A percentile compares a stretch with the other conserved stretches of the same genome.
Evolutionary conservation across 352 stramenopile species (phyloP).

Genomic region (Phytophthora podocarpi): DNA sequence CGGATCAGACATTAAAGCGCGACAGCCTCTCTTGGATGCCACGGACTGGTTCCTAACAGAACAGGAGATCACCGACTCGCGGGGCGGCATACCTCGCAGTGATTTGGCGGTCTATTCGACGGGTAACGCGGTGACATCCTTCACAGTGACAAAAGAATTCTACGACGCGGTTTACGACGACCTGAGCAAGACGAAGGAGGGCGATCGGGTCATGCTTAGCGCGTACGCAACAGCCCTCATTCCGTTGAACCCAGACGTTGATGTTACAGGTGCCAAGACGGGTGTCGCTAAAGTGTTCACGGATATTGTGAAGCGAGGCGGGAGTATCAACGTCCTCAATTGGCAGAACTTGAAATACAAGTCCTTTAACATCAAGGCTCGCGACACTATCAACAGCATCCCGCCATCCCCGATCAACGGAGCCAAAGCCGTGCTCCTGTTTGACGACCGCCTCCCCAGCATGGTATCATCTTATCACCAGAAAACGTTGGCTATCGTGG

Average conservation of each 20-base stretch:
- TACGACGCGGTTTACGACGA: constrained; percentile 52
- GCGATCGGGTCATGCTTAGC: constrained; percentile 41
- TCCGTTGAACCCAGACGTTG: constrained; percentile 39
- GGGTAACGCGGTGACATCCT: no score
- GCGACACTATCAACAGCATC: constrained; percentile 44
- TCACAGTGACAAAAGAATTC: constrained; percentile 41
- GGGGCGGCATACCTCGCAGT: constrained; percentile 44
- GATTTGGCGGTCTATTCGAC: constrained; percentile 35
- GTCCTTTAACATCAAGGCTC: constrained; percentile 41
- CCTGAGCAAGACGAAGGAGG: constrained; percentile 22
- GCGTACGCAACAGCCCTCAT: constrained; percentile 53
- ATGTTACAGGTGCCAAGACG: constrained; percentile 24
- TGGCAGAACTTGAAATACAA: constrained; percentile 56
- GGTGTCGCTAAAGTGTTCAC: constrained; percentile 39
- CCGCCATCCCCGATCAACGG: constrained; percentile 16
- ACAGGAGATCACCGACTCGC: no score
- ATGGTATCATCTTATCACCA: constrained; percentile 52
- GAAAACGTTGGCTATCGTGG: constrained; percentile 48
- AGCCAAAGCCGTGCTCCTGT: constrained; percentile 36
- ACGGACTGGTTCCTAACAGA: no score
- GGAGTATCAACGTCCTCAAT: constrained; percentile 48
- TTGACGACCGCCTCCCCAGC: constrained; percentile 55
- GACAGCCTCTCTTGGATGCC: constrained; percentile 46
- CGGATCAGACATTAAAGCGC: constrained; percentile 25
- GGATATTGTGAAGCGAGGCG: constrained; percentile 34